Percentiles rank a stretch among this genome's conserved stretches.
phyloP scores from a whole-genome alignment of 805 yeast genomes.

The Zygotorulaspora danielsina region DNA sequence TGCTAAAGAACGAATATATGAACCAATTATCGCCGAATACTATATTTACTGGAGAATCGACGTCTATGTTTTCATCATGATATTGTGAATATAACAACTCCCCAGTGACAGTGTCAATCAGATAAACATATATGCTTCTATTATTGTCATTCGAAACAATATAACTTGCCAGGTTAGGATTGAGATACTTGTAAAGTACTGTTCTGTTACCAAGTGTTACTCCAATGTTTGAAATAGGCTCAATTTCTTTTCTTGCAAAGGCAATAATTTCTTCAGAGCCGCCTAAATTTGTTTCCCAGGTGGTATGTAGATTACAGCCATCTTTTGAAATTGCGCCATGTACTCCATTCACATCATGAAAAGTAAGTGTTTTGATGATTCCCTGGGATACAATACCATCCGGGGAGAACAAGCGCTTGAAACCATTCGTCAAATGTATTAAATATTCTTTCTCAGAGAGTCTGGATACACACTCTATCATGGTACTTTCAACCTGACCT shows the following conservation, averaged over 20 bases:
- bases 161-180: conserved; percentile 61
- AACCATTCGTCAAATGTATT: conserved; percentile 16
- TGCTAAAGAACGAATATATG: conserved; percentile 58
- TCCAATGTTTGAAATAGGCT: conserved; percentile 57
- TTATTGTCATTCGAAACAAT: conserved; percentile 39
- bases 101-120: conserved; percentile 72
- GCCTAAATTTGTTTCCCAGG: conserved; percentile 39
- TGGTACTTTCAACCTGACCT: neutral
- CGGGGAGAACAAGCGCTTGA: conserved; percentile 12
- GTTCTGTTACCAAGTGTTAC: conserved; percentile 62
- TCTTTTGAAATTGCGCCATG: conserved; percentile 27
- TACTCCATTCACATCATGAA: conserved; percentile 21
- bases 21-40: conserved; percentile 82
- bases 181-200: conserved; percentile 77
- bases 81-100: conserved; percentile 45
- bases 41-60: conserved; percentile 44
- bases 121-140: conserved; percentile 41
- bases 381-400: conserved; percentile 2
- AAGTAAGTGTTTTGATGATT: conserved; percentile 19
- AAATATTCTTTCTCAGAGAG: conserved; percentile 11
- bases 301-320: conserved; percentile 23
- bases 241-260: conserved; percentile 39
- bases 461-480: neutral
- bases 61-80: conserved; percentile 42
- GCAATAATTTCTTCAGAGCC: conserved; percentile 40